A percentile compares a stretch with the other conserved stretches of the same genome.
These are phyloP conservation scores for Papiliotrema nemorosa DNA, from an alignment of 1,284 basidiomycete genomes.

Conservation along the genomic window DNA sequence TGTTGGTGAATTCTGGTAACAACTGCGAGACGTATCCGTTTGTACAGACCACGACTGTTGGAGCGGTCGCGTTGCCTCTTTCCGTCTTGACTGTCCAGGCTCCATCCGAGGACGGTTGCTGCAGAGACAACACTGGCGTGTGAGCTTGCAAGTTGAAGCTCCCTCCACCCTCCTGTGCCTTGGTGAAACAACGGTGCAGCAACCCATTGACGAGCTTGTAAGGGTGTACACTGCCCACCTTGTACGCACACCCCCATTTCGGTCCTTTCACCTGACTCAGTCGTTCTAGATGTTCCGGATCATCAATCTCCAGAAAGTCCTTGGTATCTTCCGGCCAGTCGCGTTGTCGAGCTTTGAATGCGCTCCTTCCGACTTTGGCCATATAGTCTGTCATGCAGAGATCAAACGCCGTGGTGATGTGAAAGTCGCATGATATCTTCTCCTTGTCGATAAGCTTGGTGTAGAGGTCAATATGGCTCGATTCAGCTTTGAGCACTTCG, in stretches of 20 bases:
- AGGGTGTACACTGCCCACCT: slow-evolving; percentile 12
- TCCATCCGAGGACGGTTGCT: neutral
- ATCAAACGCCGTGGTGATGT: slow-evolving; percentile 15
- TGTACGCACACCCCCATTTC: slow-evolving; percentile 10
- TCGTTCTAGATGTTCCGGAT: slow-evolving; percentile 9
- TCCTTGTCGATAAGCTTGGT: slow-evolving; percentile 2
- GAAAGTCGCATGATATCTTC: slow-evolving; percentile 6
- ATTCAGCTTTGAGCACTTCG: slow-evolving; percentile 10
- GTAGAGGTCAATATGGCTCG: slow-evolving; percentile 5
- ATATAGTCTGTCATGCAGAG: slow-evolving; percentile 5
- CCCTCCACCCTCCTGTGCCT: slow-evolving; percentile 2
- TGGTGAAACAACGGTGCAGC: slow-evolving; percentile 5
- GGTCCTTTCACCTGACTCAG: slow-evolving; percentile 11
- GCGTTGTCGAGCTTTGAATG: slow-evolving; percentile 4
- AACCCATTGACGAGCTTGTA: slow-evolving; percentile 14
- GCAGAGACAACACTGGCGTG: slow-evolving; percentile 3
- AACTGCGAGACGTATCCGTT: slow-evolving; percentile 9
- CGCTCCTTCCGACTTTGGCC: neutral
- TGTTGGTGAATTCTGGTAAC: slow-evolving; percentile 10
- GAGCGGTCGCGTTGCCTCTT: slow-evolving; percentile 1
- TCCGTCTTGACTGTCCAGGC: slow-evolving; percentile 4
- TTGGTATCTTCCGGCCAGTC: slow-evolving; percentile 14
- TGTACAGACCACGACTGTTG: slow-evolving; percentile 6
- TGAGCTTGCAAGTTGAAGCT: slow-evolving; percentile 10
- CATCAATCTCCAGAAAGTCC: slow-evolving; percentile 9